Evolutionary conservation across 2,329 filamentous ascomycete genomes (phyloP).

Genomic region (Canariomyces notabilis): DNA sequence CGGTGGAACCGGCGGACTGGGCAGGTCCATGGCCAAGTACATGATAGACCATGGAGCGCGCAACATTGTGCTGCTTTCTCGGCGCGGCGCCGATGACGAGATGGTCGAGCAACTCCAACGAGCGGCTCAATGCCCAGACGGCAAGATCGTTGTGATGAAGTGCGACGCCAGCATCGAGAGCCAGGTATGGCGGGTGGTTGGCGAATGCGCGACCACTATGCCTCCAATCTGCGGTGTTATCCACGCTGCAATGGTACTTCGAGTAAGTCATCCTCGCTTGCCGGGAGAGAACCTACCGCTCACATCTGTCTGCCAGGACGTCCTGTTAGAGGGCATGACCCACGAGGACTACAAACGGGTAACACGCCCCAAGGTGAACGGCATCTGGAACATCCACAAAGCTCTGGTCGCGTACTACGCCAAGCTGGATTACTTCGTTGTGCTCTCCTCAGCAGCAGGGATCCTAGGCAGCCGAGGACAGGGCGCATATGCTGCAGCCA

Average conservation of each 20-base stretch:
- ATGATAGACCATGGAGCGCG: slow-evolving; percentile 25
- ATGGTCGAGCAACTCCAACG: slow-evolving; percentile 20
- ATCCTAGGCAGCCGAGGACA: slow-evolving; percentile 27
- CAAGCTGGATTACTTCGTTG: slow-evolving; percentile 24
- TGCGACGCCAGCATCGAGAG: slow-evolving; percentile 27
- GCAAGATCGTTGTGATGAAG: slow-evolving; percentile 24
- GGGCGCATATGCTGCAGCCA: slow-evolving; percentile 31
- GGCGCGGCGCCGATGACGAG: slow-evolving; percentile 19
- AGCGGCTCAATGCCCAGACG: slow-evolving; percentile 19
- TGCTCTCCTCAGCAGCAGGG: slow-evolving; percentile 39
- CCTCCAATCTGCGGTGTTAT: slow-evolving; percentile 30
- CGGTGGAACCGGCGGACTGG: slow-evolving; percentile 26
- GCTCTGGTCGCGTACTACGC: slow-evolving; percentile 4
- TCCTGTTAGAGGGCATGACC: slow-evolving; percentile 24
- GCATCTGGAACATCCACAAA: slow-evolving; percentile 23
- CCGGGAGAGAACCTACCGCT: slow-evolving; percentile 6
- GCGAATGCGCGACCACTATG: slow-evolving; percentile 21
- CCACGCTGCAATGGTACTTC: slow-evolving; percentile 31
- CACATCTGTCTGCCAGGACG: slow-evolving; percentile 21
- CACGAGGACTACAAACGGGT: slow-evolving; percentile 23
- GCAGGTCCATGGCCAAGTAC: slow-evolving; percentile 25
- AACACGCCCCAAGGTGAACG: slow-evolving; percentile 24
- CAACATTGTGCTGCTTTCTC: slow-evolving; percentile 23
- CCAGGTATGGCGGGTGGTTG: slow-evolving; percentile 22
- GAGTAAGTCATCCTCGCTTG: slow-evolving; percentile 22